Percentiles rank a stretch among this genome's conserved stretches.
Evolutionary conservation across 352 stramenopile species (phyloP).

Genomic region (Thalassiosira mediterranea): DNA sequence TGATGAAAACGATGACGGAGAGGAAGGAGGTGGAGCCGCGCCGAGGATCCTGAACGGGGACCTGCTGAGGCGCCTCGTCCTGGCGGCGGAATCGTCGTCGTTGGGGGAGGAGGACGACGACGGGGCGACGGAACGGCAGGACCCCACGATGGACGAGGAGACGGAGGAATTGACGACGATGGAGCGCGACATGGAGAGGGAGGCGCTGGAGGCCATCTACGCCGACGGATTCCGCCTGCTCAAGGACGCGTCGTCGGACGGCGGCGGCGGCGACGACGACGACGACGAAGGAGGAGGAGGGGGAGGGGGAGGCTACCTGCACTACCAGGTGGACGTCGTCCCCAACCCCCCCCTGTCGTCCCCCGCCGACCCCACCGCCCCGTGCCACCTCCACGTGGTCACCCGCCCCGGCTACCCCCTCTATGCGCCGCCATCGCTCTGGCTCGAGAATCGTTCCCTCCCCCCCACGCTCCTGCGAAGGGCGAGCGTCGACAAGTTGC

Average conservation of each 20-base stretch:
- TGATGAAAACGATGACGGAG: slow-evolving; percentile 44
- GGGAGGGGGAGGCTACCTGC: neutral
- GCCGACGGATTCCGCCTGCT: slow-evolving; percentile 59
- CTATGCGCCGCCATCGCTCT: slow-evolving; percentile 49
- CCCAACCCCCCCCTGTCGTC: slow-evolving; percentile 29
- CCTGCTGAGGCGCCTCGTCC: slow-evolving; percentile 28
- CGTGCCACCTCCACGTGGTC: slow-evolving; percentile 67
- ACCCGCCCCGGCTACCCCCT: slow-evolving; percentile 66
- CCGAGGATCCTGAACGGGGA: slow-evolving; percentile 41
- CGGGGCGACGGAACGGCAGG: neutral
- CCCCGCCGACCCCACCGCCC: slow-evolving; percentile 56
- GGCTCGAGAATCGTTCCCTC: slow-evolving; percentile 63
- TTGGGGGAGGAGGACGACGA: neutral
- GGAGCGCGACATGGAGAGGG: slow-evolving; percentile 69
- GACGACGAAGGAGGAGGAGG: neutral
- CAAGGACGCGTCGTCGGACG: slow-evolving; percentile 6
- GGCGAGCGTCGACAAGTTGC: slow-evolving; percentile 57
- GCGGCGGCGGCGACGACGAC: slow-evolving; percentile 1
- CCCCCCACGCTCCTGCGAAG: slow-evolving; percentile 66
- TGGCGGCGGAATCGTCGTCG: slow-evolving; percentile 11
- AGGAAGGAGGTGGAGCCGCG: slow-evolving; percentile 35
- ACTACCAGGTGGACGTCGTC: slow-evolving; percentile 55
- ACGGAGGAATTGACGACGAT: slow-evolving; percentile 48
- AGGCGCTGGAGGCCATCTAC: slow-evolving; percentile 76
- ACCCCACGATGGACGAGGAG: slow-evolving; percentile 30